Base-by-base conservation (phyloP, 2,329 filamentous ascomycete genomes). In the Aspergillus aculeatus region DNA sequence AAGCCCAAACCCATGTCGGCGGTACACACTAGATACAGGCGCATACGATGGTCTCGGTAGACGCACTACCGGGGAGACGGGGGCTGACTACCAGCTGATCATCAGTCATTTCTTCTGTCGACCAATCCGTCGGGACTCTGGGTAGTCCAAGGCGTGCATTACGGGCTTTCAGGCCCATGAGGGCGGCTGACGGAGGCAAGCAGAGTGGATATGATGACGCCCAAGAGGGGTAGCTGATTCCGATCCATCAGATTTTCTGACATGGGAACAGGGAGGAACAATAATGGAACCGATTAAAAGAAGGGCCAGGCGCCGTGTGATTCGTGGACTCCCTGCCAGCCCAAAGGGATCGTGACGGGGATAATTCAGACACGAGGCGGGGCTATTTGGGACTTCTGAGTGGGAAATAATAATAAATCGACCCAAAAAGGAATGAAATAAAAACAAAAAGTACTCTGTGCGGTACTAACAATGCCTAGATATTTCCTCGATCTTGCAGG, bases 181-280 rank as follows among this genome's bases (percentile, higher is more conserved):
- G 16, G 38, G 38, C 14, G 38, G 38, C 38, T 44, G 38, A 44
- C n/a, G 16, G 38, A 44, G 38, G 38, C 38, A 44, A 44, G 38
- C 38, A 44, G 38, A 44, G 38, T 19, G 38, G 38, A 44, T 44
- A 44, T 44, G 38, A 44, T 44, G 38, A 44, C 38, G 38, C 38
- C 38, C 38, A 44, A 19, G 38, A 44, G 38, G 38, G 38, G 16
- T 19, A 44, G 38, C 16, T 7, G 38, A 44, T 16, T 55, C 53
- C 47, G 53, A 55, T 55, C 53, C 53, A 55, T 55, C 53, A 29
- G 24, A 47, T 55, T 44, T 47, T 44, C n/a, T 62, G 54, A 61
- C 51, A 56, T 50, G 32, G 58, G 35, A 54, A 57, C 54, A 21
- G 47, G 50, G 10, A 19, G 14, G 56, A 62, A 56, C 16, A 50